Evolutionary conservation across 306 rosid species (phyloP), one percentile per base, ranked within the genome.

Genomic region (Glycine latifolia): DNA sequence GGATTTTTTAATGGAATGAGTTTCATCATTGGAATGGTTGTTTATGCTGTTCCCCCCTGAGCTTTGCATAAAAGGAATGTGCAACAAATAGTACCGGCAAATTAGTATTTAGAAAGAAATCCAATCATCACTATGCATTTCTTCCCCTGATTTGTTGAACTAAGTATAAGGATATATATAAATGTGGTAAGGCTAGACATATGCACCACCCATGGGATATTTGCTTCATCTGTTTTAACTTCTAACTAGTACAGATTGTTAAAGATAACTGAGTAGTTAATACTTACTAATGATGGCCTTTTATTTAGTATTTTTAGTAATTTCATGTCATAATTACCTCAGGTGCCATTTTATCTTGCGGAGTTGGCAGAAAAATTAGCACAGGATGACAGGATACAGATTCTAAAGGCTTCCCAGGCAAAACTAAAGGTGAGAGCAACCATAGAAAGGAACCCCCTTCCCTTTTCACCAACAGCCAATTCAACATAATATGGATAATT

Each of bases 271-370:
- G 56, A 55, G 67, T 31, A 37, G 43, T 59, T 72, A 55, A 55
- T 71, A 15, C 17, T 2, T 6, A 52, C 6, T 72, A 26, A 73
- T 37, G 69, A 53, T 20, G 4, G 26, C 54, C 17, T 17, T 13
- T 73, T 50, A 26, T 58, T 3, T 61, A 5, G 4, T 47, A 48
- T 75, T 84, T 84, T 65, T 50, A 47, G 50, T 80, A 75, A 43
- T 44, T 70, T 79, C 35, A 3, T 41, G 43, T 43, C 46, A 63
- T 67, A 35, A 56, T 71, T 82, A 20, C 75, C 84, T 16, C 85
- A 95, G 99, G 98, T 93, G 68, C 92, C 97, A 0, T 95, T 88
- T 89, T 95, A 95, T 82, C 96, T 91, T 4, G 99, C 91, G 65
- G 99, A 93, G 89, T 79, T 95, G 89, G 88, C 93, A 1, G 99